Percentiles rank a stretch among this genome's conserved stretches.
phyloP scores from a whole-genome alignment of 2,329 filamentous ascomycete genomes.

The Fusarium globosum region DNA sequence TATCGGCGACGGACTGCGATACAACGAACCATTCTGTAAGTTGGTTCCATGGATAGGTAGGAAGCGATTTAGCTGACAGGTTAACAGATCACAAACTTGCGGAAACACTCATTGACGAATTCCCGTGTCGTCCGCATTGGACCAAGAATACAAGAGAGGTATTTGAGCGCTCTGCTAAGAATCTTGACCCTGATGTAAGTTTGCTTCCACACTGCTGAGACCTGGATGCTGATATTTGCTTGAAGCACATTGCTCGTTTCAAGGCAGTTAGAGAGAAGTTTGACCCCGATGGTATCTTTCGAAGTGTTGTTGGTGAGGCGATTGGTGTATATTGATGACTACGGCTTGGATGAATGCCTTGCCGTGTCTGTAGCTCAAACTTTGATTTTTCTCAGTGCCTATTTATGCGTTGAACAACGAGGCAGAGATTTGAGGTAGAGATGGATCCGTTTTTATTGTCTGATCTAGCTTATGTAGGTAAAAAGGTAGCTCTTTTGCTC shows the following conservation, averaged over 20 bases:
- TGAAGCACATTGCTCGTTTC: slow-evolving; percentile 1
- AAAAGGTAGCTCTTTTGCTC: not conserved
- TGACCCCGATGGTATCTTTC: not conserved
- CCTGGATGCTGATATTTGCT: fast-evolving
- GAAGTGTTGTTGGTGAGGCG: slow-evolving; percentile 4
- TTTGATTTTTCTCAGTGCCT: not conserved
- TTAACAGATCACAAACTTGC: not conserved
- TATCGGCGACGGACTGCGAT: not conserved
- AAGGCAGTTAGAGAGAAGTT: not conserved
- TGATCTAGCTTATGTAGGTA: not conserved
- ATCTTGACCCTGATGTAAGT: slow-evolving; percentile 3
- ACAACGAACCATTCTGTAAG: not conserved
- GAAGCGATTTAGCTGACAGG: fast-evolving
- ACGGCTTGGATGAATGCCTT: not conserved
- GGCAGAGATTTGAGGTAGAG: fast-evolving
- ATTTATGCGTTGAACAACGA: fast-evolving
- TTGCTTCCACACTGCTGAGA: fast-evolving
- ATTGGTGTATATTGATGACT: not conserved
- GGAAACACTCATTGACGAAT: not conserved
- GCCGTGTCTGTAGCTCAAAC: fast-evolving
- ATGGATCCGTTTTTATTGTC: fast-evolving
- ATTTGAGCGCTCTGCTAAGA: not conserved
- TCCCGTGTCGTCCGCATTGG: not conserved
- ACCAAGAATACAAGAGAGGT: slow-evolving; percentile 11
- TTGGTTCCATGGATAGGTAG: fast-evolving